phyloP scores from a whole-genome alignment of 2,329 filamentous ascomycete species.

The Epichloe sp. region DNA sequence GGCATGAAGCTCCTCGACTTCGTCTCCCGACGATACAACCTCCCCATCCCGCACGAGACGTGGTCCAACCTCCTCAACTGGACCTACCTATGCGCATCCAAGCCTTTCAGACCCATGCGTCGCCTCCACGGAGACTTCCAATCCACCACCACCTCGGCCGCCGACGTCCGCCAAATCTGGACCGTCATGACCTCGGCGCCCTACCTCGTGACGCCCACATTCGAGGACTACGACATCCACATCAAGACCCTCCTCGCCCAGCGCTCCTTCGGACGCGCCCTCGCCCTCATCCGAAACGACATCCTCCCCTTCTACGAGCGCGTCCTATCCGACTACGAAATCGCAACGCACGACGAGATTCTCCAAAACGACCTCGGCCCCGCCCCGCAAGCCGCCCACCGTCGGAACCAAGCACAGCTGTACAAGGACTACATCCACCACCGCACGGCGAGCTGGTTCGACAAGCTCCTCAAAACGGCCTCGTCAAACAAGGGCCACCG shows the following conservation, averaged over 20 bases:
- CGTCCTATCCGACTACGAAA: slow-evolving; percentile 13
- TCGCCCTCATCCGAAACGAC: slow-evolving; percentile 25
- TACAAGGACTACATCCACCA: slow-evolving; percentile 21
- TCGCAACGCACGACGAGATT: slow-evolving; percentile 20
- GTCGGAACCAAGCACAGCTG: slow-evolving; percentile 16
- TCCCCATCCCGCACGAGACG: slow-evolving; percentile 41
- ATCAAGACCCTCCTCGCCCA: slow-evolving; percentile 25
- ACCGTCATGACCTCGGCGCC: slow-evolving; percentile 44
- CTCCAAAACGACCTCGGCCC: slow-evolving; percentile 14
- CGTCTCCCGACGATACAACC: slow-evolving; percentile 44
- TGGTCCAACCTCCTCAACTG: slow-evolving; percentile 59
- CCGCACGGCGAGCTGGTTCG: slow-evolving; percentile 16
- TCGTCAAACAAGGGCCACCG: slow-evolving; percentile 13
- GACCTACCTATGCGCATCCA: slow-evolving; percentile 43
- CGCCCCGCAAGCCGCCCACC: slow-evolving; percentile 9
- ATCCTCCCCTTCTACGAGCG: slow-evolving; percentile 25
- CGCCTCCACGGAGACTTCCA: slow-evolving; percentile 15
- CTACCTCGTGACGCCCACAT: slow-evolving; percentile 41
- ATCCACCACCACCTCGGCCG: slow-evolving; percentile 21
- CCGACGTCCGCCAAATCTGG: slow-evolving; percentile 42
- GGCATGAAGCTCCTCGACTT: slow-evolving; percentile 49
- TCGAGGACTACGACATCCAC: slow-evolving; percentile 39
- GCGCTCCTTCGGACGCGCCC: slow-evolving; percentile 16
- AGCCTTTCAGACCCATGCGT: slow-evolving; percentile 25
- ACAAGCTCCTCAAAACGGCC: slow-evolving; percentile 14